Percentiles rank a stretch among this genome's conserved stretches.
Conservation (phyloP, 176 grass and related monocot species). For the Musa acuminata region DNA sequence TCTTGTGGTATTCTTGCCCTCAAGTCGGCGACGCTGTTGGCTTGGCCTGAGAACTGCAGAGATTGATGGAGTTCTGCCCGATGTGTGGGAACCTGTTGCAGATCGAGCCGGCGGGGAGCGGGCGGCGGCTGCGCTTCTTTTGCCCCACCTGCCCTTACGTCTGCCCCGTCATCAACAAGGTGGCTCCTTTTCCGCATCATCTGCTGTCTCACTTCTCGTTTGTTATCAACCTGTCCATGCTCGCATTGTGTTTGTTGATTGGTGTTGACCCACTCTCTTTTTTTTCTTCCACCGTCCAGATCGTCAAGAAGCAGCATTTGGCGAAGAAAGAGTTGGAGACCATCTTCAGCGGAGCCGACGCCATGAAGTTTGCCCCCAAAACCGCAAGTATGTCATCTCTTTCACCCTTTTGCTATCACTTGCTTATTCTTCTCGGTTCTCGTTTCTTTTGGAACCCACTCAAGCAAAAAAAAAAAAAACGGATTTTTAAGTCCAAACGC, state of each 20-base stretch:
- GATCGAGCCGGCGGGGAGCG: slow-evolving; percentile 45
- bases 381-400: slow-evolving; percentile 29
- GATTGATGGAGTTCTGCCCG: slow-evolving; percentile 74
- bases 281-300: slow-evolving; percentile 23
- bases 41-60: too few relatives aligned
- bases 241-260: slow-evolving; percentile 7
- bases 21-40: too few relatives aligned
- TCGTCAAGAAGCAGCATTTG: slow-evolving; percentile 49
- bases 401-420: background rate
- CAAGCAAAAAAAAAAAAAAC: background rate
- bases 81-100: slow-evolving; percentile 60
- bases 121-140: slow-evolving; percentile 38
- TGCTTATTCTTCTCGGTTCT: background rate
- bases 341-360: slow-evolving; percentile 39
- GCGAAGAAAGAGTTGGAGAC: slow-evolving; percentile 56
- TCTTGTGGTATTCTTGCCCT: too few relatives aligned
- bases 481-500: too few relatives aligned
- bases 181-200: background rate
- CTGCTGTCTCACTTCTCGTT: background rate
- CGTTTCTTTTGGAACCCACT: background rate
- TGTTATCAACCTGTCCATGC: background rate
- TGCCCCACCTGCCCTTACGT: slow-evolving; percentile 72
- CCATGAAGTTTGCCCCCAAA: slow-evolving; percentile 43
- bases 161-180: slow-evolving; percentile 58
- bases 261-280: background rate